phyloP scores from a whole-genome alignment of 2,329 filamentous ascomycete genomes.

The Gyromitra esculenta region DNA sequence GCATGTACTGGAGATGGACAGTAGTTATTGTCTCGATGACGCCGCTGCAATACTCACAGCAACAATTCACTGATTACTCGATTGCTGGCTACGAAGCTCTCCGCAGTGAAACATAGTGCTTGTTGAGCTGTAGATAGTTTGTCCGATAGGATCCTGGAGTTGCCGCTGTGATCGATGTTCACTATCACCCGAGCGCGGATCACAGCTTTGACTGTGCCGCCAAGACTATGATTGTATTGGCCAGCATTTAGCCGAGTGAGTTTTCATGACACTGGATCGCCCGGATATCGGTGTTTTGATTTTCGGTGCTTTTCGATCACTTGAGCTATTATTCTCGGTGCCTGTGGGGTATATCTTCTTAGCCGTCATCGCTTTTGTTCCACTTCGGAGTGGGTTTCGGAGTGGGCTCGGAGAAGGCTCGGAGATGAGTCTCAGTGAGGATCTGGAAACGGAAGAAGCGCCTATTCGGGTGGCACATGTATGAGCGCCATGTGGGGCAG shows the following conservation, averaged over 20 bases:
- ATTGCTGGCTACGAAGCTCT: not conserved
- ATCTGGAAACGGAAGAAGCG: too few relatives aligned
- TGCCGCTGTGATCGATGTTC: not conserved
- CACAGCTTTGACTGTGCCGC: not conserved
- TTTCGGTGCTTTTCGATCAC: not conserved
- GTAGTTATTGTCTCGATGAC: not conserved
- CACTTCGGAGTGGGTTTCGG: not conserved
- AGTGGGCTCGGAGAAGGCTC: not conserved
- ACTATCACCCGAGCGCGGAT: not conserved
- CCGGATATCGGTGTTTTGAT: not conserved
- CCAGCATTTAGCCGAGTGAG: not conserved
- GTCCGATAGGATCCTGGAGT: not conserved
- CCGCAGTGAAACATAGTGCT: not conserved
- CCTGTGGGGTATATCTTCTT: not conserved
- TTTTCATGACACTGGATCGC: constrained; percentile 7
- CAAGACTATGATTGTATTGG: not conserved
- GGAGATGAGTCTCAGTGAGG: not conserved
- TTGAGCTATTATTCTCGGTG: not conserved
- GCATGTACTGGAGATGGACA: not conserved
- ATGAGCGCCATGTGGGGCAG: too few relatives aligned
- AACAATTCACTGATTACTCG: not conserved
- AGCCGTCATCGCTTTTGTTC: not conserved
- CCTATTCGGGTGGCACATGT: not conserved
- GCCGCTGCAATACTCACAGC: not conserved
- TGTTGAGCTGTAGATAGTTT: not conserved